Percentiles rank a stretch among this genome's conserved stretches.
Conservation (phyloP, 2,329 filamentous ascomycete genomes). For the Hypoxylon sp. region DNA sequence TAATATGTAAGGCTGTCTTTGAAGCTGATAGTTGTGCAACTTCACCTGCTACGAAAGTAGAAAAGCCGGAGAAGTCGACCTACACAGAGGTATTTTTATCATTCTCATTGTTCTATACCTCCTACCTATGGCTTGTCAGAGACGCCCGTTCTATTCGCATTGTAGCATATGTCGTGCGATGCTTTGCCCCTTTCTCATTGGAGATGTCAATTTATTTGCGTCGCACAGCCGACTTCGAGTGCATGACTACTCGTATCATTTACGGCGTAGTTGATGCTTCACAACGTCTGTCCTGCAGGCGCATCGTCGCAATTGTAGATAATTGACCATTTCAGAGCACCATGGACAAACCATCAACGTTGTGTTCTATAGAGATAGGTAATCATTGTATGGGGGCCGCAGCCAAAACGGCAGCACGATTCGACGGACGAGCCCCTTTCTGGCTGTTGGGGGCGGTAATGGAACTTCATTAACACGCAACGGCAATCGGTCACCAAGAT, state of each 20-base stretch:
- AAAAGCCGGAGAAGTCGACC: background rate
- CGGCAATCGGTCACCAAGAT: constrained; percentile 31
- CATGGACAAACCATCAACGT: constrained; percentile 15
- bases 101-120: background rate
- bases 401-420: constrained; percentile 15
- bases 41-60: too few relatives aligned
- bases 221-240: background rate
- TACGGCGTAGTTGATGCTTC: constrained; percentile 4
- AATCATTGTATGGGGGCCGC: constrained; percentile 24
- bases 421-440: constrained; percentile 21
- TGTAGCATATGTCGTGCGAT: background rate
- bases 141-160: background rate
- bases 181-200: background rate
- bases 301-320: constrained; percentile 23
- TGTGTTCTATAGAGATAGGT: constrained; percentile 29
- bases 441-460: constrained; percentile 27
- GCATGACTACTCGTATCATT: constrained; percentile 4
- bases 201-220: background rate
- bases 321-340: constrained; percentile 19
- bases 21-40: too few relatives aligned
- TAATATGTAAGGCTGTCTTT: background rate
- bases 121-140: background rate
- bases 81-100: background rate
- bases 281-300: constrained; percentile 1
- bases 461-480: constrained; percentile 31